These are phyloP conservation scores for Peterozyma toletana DNA, from an alignment of 805 yeast species.

Conservation along the genomic window DNA sequence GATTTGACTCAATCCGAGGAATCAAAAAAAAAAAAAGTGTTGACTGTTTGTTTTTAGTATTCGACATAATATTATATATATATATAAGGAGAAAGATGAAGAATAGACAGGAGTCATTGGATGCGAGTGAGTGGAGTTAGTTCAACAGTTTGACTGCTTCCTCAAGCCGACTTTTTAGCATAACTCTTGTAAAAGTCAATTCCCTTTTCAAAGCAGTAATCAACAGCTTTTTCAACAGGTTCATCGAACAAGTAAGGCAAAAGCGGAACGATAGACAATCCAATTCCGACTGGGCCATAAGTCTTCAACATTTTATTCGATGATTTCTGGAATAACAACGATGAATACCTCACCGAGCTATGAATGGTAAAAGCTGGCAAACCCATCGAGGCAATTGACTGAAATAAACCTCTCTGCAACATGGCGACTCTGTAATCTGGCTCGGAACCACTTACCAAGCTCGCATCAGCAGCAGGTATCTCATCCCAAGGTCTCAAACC, in stretches of 20 bases:
- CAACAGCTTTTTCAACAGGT: constrained; percentile 70
- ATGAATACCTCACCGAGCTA: constrained; percentile 64
- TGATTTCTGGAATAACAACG: constrained; percentile 50
- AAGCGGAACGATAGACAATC: constrained; percentile 69
- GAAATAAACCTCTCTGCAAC: constrained; percentile 71
- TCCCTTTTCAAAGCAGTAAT: constrained; percentile 49
- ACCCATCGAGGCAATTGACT: constrained; percentile 79
- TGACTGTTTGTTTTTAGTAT: too few relatives aligned
- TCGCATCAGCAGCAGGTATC: constrained; percentile 33
- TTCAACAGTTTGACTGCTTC: too few relatives aligned
- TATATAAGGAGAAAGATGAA: too few relatives aligned
- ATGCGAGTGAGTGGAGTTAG: too few relatives aligned
- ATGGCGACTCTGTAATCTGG: constrained; percentile 64
- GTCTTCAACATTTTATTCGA: constrained; percentile 39
- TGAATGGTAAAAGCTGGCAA: constrained; percentile 84
- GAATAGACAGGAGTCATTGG: too few relatives aligned
- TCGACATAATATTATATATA: too few relatives aligned
- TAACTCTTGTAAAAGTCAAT: constrained; percentile 19
- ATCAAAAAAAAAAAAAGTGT: too few relatives aligned
- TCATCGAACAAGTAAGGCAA: constrained; percentile 76
- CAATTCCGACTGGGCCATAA: constrained; percentile 76
- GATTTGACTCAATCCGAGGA: too few relatives aligned
- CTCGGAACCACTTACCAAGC: constrained; percentile 33
- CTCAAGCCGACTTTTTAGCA: too few relatives aligned
- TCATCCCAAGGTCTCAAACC: constrained; percentile 66